Base-by-base conservation (phyloP, 306 rosid species). In the barrel medic (Medicago truncatula) region DNA sequence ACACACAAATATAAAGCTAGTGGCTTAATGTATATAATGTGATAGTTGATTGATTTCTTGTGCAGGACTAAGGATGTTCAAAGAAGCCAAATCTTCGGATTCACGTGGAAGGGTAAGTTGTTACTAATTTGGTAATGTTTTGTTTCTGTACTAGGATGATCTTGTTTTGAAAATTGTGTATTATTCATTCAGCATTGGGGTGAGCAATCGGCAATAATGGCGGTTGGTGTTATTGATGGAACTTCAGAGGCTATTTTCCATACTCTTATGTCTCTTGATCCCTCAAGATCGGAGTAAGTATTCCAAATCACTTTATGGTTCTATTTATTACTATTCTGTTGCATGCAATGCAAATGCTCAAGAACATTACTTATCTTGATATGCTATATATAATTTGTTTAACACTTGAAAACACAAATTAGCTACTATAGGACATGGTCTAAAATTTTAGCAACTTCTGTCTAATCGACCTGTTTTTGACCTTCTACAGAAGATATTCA, bases 191-290 rank as follows among this genome's bases (percentile, higher is more conserved):
- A 91, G 96, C 90, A 88, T 47, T 89, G 96, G 96, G 92, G 85
- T 79, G 97, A 93, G 63, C 89, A 91, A 62, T 91, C 91, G 7
- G 97, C 98, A 36, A 85, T 89, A 81, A 93, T 93, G 98, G 98
- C 96, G 66, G 92, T 93, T 71, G 96, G 98, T 76, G 84, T 87
- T 59, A 80, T 93, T 80, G 90, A 87, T 82, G 97, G 90, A 80
- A 80, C 91, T 82, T 91, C 98, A 5, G 98, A 91, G 82, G 92
- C 84, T n/a, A 83, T 93, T 80, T 93, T 93, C 71, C 78, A 75
- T 64, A 87, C 98, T 62, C 93, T 93, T 73, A 86, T 93, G 89
- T 86, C 92, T 67, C 90, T 93, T 78, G 97, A 90, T 57, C 85
- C 91, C 38, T 69, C 98, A 58, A 91, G 98, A 93, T 82, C 96